These are phyloP conservation scores for Pichia sp. DNA, from an alignment of 1,139 yeast species.

Conservation along the genomic window DNA sequence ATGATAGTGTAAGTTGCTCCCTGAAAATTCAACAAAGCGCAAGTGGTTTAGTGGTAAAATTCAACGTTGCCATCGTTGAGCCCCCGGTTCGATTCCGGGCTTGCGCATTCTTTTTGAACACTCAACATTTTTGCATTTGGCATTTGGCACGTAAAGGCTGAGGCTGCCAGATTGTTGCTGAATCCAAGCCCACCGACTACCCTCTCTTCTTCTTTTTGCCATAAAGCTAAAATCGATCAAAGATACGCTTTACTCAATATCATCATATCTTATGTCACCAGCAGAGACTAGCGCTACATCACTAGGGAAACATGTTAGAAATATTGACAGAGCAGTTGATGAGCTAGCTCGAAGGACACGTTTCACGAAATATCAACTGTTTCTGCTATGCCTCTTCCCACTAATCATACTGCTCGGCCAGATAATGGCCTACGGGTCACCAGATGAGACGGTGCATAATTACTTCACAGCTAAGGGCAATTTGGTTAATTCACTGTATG, in stretches of 20 bases:
- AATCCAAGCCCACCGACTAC: not conserved
- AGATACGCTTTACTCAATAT: not conserved
- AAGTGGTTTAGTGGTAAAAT: slow-evolving; percentile 16
- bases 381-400: slow-evolving; percentile 3
- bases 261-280: not conserved
- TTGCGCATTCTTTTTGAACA: slow-evolving; percentile 9
- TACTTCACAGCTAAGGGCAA: slow-evolving; percentile 60
- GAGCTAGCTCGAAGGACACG: slow-evolving; percentile 1
- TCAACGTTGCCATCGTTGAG: slow-evolving; percentile 17
- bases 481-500: slow-evolving; percentile 64
- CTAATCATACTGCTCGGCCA: slow-evolving; percentile 8
- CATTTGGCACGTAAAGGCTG: too few species aligned
- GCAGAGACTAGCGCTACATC: too few species aligned
- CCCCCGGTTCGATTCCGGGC: slow-evolving; percentile 17
- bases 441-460: slow-evolving; percentile 33
- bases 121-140: not conserved
- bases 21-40: too few species aligned
- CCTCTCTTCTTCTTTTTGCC: not conserved
- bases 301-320: not conserved
- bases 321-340: not conserved
- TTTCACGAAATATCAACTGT: slow-evolving; percentile 5
- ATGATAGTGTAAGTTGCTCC: too few species aligned
- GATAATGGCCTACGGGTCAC: slow-evolving; percentile 16
- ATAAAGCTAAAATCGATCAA: not conserved
- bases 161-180: not conserved